Percentiles rank a stretch among this genome's conserved stretches.
Conservation (phyloP, 768 basidiomycete species). For the Rhizopogon rudus region DNA sequence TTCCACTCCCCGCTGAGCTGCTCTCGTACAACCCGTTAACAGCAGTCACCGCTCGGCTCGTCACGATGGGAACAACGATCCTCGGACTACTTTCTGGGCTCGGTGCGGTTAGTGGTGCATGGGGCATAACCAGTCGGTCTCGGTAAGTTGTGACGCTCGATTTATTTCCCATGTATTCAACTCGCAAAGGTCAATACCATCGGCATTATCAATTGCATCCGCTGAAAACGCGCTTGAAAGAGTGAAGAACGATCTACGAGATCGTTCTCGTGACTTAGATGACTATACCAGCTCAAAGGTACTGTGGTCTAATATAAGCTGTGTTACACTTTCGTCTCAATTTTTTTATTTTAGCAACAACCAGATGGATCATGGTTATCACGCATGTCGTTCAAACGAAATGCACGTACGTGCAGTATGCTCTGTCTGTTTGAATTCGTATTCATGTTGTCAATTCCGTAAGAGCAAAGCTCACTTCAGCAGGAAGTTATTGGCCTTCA, state of each 20-base stretch:
- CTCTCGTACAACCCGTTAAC: slow-evolving; percentile 37
- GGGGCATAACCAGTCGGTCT: slow-evolving; percentile 28
- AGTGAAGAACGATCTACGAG: slow-evolving; percentile 52
- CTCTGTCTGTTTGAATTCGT: slow-evolving; percentile 5
- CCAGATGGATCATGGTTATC: slow-evolving; percentile 23
- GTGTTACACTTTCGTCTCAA: slow-evolving; percentile 7
- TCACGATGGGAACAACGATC: slow-evolving; percentile 72
- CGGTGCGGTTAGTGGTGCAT: slow-evolving; percentile 65
- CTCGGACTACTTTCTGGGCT: slow-evolving; percentile 81
- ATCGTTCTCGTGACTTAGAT: slow-evolving; percentile 25
- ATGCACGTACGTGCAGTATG: slow-evolving; percentile 20
- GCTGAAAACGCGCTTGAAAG: slow-evolving; percentile 56
- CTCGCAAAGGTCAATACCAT: slow-evolving; percentile 16
- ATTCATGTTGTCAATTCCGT: slow-evolving; percentile 1
- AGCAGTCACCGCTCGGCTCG: slow-evolving; percentile 54
- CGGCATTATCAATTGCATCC: slow-evolving; percentile 34
- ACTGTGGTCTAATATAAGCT: not conserved
- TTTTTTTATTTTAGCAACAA: slow-evolving; percentile 17
- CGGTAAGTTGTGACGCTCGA: not conserved
- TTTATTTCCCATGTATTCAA: not conserved
- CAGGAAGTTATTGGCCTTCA: slow-evolving; percentile 64
- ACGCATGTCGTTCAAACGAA: slow-evolving; percentile 25
- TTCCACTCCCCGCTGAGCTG: slow-evolving; percentile 60
- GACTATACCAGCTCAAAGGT: slow-evolving; percentile 21
- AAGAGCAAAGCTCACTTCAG: slow-evolving; percentile 33